phyloP scores from a whole-genome alignment of 495 filamentous ascomycete species.

The Aspergillus affinis region DNA sequence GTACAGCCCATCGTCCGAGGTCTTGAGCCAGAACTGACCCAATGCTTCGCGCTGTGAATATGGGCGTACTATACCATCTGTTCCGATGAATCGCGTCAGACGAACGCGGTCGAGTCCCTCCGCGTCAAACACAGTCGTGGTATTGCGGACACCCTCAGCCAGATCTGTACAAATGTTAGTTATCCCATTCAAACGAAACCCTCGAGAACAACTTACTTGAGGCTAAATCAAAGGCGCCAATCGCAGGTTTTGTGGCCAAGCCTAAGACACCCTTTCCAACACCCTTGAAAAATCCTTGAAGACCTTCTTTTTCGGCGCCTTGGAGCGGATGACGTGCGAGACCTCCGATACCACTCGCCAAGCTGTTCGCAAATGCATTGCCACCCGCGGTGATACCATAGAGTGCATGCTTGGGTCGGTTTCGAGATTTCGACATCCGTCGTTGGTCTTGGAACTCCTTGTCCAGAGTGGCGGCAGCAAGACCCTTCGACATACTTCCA shows the following conservation, averaged over 20 bases:
- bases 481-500: conserved; percentile 92
- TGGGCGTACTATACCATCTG: conserved; percentile 90
- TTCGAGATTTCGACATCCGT: conserved; percentile 88
- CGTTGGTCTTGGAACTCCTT: conserved; percentile 98
- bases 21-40: conserved; percentile 98
- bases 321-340: conserved; percentile 90
- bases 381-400: conserved; percentile 96
- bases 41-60: conserved; percentile 95
- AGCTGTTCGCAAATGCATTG: conserved; percentile 85
- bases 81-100: conserved; percentile 84
- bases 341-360: conserved; percentile 92
- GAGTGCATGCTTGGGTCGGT: conserved; percentile 92
- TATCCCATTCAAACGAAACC: not conserved
- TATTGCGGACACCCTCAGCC: conserved; percentile 95
- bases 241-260: conserved; percentile 91
- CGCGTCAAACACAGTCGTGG: conserved; percentile 94
- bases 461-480: conserved; percentile 92
- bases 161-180: conserved; percentile 55
- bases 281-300: conserved; percentile 92
- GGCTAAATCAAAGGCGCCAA: conserved; percentile 94
- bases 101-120: conserved; percentile 93
- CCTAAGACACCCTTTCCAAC: conserved; percentile 94
- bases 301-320: conserved; percentile 93
- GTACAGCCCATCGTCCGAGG: conserved; percentile 92
- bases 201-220: conserved; percentile 54